phyloP scores from a whole-genome alignment of 2,329 filamentous ascomycete genomes.

The Tolypocladium pustulatum region DNA sequence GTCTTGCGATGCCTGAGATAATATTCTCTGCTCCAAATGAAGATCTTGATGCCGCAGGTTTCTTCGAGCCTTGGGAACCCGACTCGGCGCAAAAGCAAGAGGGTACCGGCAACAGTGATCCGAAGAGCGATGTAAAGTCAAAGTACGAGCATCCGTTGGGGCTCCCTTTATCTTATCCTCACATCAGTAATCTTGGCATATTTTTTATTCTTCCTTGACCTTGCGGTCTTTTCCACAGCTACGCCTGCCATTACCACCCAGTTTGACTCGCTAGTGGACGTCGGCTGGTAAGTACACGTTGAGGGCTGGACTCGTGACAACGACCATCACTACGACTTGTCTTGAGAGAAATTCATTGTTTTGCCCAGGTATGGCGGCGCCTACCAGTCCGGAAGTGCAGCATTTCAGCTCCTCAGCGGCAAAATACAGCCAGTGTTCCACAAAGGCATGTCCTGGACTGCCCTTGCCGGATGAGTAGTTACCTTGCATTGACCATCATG shows the following conservation, averaged over 20 bases:
- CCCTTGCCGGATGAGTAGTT: not conserved
- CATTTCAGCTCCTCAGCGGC: not conserved
- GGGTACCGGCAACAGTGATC: too few species aligned
- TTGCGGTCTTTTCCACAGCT: not conserved
- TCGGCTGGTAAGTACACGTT: not conserved
- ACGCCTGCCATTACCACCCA: not conserved
- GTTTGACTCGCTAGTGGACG: not conserved
- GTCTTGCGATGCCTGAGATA: too few species aligned
- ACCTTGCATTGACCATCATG: too few species aligned
- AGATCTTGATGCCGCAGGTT: too few species aligned
- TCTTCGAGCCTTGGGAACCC: too few species aligned
- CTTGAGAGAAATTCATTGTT: too few species aligned
- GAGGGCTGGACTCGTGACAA: too few species aligned
- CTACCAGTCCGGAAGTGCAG: not conserved
- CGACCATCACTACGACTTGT: too few species aligned
- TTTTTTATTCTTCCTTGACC: not conserved
- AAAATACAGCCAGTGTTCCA: not conserved
- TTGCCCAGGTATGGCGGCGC: not conserved
- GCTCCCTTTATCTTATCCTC: not conserved
- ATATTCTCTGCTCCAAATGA: too few species aligned
- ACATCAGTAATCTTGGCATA: not conserved
- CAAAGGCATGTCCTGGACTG: not conserved
- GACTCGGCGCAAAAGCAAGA: too few species aligned
- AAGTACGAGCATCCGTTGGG: too few species aligned
- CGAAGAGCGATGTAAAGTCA: too few species aligned